Conservation (phyloP, 345 rosid species). For the Populus deltoides region DNA sequence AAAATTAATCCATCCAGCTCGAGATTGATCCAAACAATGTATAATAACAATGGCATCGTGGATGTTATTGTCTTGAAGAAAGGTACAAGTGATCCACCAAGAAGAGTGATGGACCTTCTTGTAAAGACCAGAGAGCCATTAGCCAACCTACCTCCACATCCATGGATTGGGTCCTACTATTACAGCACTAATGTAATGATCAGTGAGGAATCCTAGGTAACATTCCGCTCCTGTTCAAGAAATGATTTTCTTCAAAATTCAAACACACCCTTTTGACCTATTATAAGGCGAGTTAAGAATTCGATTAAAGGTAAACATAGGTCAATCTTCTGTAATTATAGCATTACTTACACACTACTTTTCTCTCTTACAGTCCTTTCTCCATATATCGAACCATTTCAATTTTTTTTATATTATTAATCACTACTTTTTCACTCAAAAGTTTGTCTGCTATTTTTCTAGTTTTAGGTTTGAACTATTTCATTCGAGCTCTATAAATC, state of each 20-base stretch:
- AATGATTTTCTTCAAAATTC: conserved; percentile 9
- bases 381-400: neutral
- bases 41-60: no score
- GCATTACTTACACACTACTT: neutral
- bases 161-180: conserved; percentile 29
- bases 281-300: conserved; percentile 8
- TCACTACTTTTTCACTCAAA: neutral
- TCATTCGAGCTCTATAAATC: no score
- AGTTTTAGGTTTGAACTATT: no score
- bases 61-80: no score
- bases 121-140: conserved; percentile 12
- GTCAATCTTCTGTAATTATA: conserved; percentile 33
- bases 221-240: conserved; percentile 5
- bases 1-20: no score
- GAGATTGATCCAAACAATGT: no score
- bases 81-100: neutral
- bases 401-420: no score
- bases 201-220: conserved; percentile 48
- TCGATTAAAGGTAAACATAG: conserved; percentile 21
- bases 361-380: neutral
- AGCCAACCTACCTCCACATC: conserved; percentile 1
- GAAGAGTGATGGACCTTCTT: neutral
- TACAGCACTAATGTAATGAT: conserved; percentile 19
- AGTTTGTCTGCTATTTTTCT: no score
- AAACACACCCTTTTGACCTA: conserved; percentile 33